These are phyloP conservation scores for Phyllosticta paracitricarpa DNA, from an alignment of 2,329 filamentous ascomycete species.

Conservation along the genomic window DNA sequence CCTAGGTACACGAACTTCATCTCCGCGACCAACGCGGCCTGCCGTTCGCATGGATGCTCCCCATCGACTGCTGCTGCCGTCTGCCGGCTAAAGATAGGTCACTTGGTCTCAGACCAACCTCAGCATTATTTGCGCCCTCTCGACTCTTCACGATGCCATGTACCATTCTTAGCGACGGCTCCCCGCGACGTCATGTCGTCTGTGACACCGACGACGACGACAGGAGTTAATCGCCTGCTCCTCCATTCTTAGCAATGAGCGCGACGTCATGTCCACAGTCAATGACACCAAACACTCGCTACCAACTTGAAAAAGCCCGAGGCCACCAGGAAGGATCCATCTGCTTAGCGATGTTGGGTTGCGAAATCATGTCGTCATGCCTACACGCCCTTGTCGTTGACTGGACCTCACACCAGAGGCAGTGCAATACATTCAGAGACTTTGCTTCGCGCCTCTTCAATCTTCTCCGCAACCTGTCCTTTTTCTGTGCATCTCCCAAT, in stretches of 20 bases:
- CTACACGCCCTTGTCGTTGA: no score
- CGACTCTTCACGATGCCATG: background rate
- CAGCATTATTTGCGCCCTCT: background rate
- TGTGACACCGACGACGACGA: background rate
- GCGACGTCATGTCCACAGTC: background rate
- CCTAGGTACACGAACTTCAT: background rate
- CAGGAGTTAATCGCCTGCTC: background rate
- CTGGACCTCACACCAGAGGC: no score
- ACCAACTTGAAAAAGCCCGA: background rate
- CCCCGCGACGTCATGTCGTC: background rate
- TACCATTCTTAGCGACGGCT: background rate
- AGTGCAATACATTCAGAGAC: no score
- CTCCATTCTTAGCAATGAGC: background rate
- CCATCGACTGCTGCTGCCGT: background rate
- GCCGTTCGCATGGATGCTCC: background rate
- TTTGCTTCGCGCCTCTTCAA: no score
- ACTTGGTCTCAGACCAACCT: background rate
- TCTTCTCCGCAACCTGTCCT: no score
- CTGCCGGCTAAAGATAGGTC: background rate
- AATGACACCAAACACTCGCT: background rate
- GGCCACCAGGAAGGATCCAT: background rate
- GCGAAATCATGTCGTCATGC: background rate
- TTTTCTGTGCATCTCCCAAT: no score
- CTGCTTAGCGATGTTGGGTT: background rate
- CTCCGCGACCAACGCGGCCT: background rate